These are phyloP conservation scores for Spinellus fusiger DNA, from an alignment of 192 early-diverging fungal species.

Conservation along the genomic window DNA sequence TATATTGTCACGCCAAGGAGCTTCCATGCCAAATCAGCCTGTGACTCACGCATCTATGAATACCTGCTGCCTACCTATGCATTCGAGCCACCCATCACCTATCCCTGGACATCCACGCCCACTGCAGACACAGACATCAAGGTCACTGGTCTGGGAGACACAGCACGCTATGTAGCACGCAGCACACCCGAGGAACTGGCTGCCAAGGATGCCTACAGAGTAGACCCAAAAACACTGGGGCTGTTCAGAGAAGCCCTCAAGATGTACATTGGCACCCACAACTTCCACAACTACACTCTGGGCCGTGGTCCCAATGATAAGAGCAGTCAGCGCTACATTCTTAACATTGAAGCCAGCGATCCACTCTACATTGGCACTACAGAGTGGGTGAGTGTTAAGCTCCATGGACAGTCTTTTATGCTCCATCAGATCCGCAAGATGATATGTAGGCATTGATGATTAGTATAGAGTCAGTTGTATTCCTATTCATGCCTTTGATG, in stretches of 20 bases:
- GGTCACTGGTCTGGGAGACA: constrained; percentile 2
- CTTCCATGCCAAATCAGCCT: constrained; percentile 89
- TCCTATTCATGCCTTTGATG: not conserved
- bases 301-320: constrained; percentile 69
- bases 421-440: constrained; percentile 99
- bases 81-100: constrained; percentile 47
- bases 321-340: constrained; percentile 78
- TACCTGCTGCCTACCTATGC: constrained; percentile 93
- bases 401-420: constrained; percentile 97
- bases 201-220: constrained; percentile 59
- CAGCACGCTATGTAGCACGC: constrained; percentile 12
- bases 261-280: constrained; percentile 80
- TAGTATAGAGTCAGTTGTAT: not conserved
- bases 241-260: constrained; percentile 61
- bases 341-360: constrained; percentile 63
- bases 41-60: constrained; percentile 94
- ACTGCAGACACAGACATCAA: constrained; percentile 18
- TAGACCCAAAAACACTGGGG: constrained; percentile 52
- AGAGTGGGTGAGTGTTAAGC: constrained; percentile 91
- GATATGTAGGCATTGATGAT: constrained; percentile 63
- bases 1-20: constrained; percentile 61
- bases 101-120: constrained; percentile 31
- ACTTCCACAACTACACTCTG: constrained; percentile 95
- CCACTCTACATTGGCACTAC: constrained; percentile 59
- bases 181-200: constrained; percentile 57